phyloP scores from a whole-genome alignment of 1,139 yeast species.

The Keqinozyma sinolaborantium region DNA sequence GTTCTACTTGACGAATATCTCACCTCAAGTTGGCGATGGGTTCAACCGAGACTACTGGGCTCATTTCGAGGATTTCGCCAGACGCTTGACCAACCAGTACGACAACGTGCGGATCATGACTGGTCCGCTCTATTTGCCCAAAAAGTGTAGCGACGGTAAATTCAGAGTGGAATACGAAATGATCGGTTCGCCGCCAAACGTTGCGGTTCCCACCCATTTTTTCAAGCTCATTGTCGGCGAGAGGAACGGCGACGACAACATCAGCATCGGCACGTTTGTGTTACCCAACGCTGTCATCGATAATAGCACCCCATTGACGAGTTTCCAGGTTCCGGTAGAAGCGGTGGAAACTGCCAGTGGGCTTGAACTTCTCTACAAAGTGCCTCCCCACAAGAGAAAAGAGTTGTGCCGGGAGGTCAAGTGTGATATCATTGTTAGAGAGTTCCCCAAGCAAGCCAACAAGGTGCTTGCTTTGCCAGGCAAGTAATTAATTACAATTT shows the following conservation, averaged over 20 bases:
- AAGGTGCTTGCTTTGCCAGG: conserved; percentile 21
- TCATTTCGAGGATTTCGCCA: conserved; percentile 84
- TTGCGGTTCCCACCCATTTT: conserved; percentile 97
- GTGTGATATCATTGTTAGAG: conserved; percentile 82
- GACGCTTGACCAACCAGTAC: conserved; percentile 68
- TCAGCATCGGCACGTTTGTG: conserved; percentile 89
- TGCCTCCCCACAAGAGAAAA: conserved; percentile 57
- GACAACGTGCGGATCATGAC: conserved; percentile 81
- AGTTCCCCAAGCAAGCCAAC: conserved; percentile 55
- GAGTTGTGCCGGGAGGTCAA: conserved; percentile 76
- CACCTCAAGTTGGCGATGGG: conserved; percentile 98
- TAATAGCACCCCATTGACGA: conserved; percentile 65
- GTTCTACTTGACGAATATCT: conserved; percentile 80
- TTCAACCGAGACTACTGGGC: conserved; percentile 98
- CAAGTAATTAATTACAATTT: conserved; percentile 19
- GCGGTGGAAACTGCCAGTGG: conserved; percentile 89
- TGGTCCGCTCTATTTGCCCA: conserved; percentile 91
- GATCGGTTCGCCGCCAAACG: conserved; percentile 93
- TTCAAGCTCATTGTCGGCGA: conserved; percentile 90
- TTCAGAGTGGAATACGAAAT: conserved; percentile 84
- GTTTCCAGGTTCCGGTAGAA: conserved; percentile 84
- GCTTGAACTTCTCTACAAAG: conserved; percentile 68
- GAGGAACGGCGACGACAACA: conserved; percentile 40
- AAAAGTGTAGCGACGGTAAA: conserved; percentile 59
- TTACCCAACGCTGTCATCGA: conserved; percentile 78